Conservation (phyloP, 345 rosid genomes). For the Psidium friedrichsthalianum region DNA sequence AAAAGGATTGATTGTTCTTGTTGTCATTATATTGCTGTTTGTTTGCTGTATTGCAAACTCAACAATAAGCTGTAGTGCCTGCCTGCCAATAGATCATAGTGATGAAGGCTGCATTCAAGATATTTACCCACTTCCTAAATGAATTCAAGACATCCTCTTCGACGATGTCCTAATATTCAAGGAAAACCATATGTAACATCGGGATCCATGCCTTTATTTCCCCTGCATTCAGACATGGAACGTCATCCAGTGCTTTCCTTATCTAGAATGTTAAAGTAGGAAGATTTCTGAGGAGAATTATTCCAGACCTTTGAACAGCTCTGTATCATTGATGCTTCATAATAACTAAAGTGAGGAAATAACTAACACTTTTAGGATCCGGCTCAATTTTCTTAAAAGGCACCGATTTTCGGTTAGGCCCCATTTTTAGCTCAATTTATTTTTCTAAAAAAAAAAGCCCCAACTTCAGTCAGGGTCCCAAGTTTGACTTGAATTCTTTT, state of each 20-base stretch:
- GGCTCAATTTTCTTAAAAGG: neutral
- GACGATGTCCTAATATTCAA: neutral
- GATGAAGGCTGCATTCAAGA: neutral
- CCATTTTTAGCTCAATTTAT: neutral
- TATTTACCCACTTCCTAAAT: neutral
- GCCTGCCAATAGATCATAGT: neutral
- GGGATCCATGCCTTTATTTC: neutral
- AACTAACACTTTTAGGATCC: neutral
- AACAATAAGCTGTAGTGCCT: neutral
- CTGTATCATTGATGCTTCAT: no score
- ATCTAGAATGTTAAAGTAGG: neutral
- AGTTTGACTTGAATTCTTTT: neutral
- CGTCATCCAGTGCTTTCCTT: neutral
- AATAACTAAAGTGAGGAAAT: no score
- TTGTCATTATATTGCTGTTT: neutral
- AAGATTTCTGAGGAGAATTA: neutral
- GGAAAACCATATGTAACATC: neutral
- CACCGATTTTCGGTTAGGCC: neutral
- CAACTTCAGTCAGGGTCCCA: neutral
- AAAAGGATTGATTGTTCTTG: neutral
- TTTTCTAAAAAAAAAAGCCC: neutral
- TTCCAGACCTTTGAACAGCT: no score
- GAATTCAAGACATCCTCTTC: neutral
- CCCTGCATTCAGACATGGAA: neutral
- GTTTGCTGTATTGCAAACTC: neutral